Conservation (phyloP, 2,329 filamentous ascomycete genomes). For the Cytospora piceicola region DNA sequence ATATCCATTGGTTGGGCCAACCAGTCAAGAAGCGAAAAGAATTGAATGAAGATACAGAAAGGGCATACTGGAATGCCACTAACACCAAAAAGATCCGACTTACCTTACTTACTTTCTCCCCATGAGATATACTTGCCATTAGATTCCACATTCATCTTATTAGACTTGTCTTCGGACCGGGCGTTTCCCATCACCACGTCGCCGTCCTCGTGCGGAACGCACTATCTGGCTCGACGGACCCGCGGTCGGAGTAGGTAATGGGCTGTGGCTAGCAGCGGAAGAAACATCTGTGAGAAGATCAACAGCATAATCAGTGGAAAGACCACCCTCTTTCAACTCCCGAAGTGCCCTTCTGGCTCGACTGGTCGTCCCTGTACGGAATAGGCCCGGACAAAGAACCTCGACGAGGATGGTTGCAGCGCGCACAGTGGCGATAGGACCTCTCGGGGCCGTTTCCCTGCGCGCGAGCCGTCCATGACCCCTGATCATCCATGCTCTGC, state of each 20-base stretch:
- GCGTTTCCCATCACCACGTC: background rate
- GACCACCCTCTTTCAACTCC: no score
- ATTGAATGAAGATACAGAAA: no score
- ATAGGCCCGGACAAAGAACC: background rate
- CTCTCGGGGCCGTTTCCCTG: background rate
- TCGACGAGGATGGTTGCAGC: background rate
- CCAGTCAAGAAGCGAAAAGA: background rate
- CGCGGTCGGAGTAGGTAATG: no score
- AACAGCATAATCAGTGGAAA: background rate
- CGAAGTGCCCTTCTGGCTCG: no score
- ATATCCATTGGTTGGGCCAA: background rate
- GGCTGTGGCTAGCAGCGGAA: no score
- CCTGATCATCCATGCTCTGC: background rate
- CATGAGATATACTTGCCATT: background rate
- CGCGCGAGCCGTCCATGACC: background rate
- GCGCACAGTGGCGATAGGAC: background rate
- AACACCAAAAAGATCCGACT: background rate
- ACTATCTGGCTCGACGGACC: no score
- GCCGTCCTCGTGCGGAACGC: background rate
- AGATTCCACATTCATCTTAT: background rate
- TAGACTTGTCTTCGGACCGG: background rate
- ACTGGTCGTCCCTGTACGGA: no score
- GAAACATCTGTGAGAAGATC: background rate
- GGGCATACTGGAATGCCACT: no score
- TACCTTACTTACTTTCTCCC: background rate